Evolutionary conservation across 768 basidiomycete species (phyloP).

Genomic region (Flagelloscypha sp.): DNA sequence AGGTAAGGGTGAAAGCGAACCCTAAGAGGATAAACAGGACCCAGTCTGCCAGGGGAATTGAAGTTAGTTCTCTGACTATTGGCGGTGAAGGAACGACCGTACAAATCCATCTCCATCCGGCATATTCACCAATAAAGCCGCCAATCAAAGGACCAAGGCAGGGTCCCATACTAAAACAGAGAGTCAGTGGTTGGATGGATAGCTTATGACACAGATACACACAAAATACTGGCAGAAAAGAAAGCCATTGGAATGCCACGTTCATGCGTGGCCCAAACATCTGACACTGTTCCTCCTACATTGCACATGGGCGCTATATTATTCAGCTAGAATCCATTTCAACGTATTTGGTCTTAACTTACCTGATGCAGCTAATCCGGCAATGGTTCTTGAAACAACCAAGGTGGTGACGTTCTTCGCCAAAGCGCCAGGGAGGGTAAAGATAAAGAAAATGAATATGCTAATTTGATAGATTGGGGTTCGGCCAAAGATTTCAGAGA

Average conservation of each 20-base stretch:
- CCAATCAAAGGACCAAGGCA: conserved; percentile 43
- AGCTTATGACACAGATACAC: conserved; percentile 6
- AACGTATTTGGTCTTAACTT: too few relatives aligned
- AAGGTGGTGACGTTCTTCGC: conserved; percentile 36
- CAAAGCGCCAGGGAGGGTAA: conserved; percentile 38
- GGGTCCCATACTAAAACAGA: conserved; percentile 28
- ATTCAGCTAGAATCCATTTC: too few relatives aligned
- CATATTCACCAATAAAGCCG: conserved; percentile 35
- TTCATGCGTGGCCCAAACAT: conserved; percentile 32
- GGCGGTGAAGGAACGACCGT: conserved; percentile 7
- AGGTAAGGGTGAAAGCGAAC: conserved; percentile 25
- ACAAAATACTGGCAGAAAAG: conserved; percentile 42
- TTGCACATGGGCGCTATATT: conserved; percentile 40
- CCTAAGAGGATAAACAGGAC: conserved; percentile 36
- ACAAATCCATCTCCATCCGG: conserved; percentile 43
- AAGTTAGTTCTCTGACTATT: neutral
- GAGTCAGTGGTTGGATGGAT: neutral
- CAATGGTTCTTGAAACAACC: conserved; percentile 34
- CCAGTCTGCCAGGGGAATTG: conserved; percentile 26
- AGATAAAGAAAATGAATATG: conserved; percentile 35
- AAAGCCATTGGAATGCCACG: conserved; percentile 41
- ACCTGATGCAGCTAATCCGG: conserved; percentile 35
- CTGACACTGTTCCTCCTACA: conserved; percentile 33
- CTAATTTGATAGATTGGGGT: conserved; percentile 28
- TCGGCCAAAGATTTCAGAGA: conserved; percentile 31